A percentile compares a stretch with the other conserved stretches of the same genome.
These are phyloP conservation scores for Pseudogymnoascus sp. DNA, from an alignment of 2,329 filamentous ascomycete species.

Conservation along the genomic window DNA sequence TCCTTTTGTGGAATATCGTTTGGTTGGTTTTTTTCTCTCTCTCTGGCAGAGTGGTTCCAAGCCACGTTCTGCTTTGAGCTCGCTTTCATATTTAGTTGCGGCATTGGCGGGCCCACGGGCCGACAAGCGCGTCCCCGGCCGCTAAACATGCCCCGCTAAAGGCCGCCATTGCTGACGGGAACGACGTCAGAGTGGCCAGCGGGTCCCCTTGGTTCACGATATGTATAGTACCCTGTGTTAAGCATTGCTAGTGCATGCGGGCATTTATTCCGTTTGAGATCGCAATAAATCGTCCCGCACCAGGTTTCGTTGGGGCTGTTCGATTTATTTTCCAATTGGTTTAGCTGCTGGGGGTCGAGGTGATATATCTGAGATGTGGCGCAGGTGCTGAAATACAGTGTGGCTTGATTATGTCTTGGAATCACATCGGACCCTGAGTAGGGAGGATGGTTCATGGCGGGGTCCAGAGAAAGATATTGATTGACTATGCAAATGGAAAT, in stretches of 20 bases:
- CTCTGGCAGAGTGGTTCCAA: background rate
- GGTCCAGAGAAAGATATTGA: background rate
- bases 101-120: background rate
- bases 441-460: background rate
- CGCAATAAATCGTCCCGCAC: constrained; percentile 4
- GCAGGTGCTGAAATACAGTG: background rate
- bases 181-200: background rate
- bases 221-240: background rate
- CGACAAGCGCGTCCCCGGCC: background rate
- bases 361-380: background rate
- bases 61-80: background rate
- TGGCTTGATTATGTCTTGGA: background rate
- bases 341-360: background rate
- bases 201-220: background rate
- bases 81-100: background rate
- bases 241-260: constrained; percentile 6
- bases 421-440: background rate
- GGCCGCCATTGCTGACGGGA: background rate
- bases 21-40: background rate
- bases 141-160: background rate
- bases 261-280: background rate
- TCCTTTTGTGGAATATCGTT: background rate
- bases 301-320: background rate
- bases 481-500: background rate
- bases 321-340: background rate